Evolutionary conservation across 2,329 filamentous ascomycete genomes (phyloP).

Genomic region (Aspergillus proliferans): DNA sequence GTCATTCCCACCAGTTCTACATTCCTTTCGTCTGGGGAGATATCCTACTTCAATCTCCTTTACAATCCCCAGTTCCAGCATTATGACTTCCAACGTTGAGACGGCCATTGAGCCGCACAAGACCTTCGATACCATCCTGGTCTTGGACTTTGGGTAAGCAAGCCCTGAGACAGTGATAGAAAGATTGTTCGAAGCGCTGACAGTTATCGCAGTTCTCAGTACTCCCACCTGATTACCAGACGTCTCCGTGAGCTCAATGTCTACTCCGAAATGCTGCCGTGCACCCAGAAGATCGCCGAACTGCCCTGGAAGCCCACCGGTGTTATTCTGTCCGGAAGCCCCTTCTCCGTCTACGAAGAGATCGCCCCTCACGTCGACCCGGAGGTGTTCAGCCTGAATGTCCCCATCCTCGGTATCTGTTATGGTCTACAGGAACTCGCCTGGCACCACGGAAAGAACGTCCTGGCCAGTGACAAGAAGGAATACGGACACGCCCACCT

Average conservation of each 20-base stretch:
- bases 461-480: slow-evolving; percentile 59
- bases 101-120: slow-evolving; percentile 1
- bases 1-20: neutral
- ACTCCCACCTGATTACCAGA: slow-evolving; percentile 67
- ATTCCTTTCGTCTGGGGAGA: neutral
- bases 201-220: slow-evolving; percentile 47
- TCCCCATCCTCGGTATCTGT: slow-evolving; percentile 58
- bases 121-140: slow-evolving; percentile 60
- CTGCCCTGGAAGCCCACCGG: slow-evolving; percentile 75
- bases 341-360: slow-evolving; percentile 74
- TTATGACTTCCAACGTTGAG: slow-evolving; percentile 1
- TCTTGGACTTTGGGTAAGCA: slow-evolving; percentile 58
- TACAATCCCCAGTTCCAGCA: neutral
- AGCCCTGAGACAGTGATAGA: too few species aligned
- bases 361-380: slow-evolving; percentile 75
- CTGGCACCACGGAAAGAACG: slow-evolving; percentile 61
- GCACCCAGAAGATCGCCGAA: slow-evolving; percentile 72
- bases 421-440: slow-evolving; percentile 66
- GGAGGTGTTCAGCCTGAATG: slow-evolving; percentile 67
- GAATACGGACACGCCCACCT: slow-evolving; percentile 69
- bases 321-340: slow-evolving; percentile 50
- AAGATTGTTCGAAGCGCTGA: too few species aligned
- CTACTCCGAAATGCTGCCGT: slow-evolving; percentile 83
- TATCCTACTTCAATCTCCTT: neutral
- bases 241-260: slow-evolving; percentile 72